Base-by-base conservation (phyloP, 306 rosid genomes). In the Ziziphus jujuba region DNA sequence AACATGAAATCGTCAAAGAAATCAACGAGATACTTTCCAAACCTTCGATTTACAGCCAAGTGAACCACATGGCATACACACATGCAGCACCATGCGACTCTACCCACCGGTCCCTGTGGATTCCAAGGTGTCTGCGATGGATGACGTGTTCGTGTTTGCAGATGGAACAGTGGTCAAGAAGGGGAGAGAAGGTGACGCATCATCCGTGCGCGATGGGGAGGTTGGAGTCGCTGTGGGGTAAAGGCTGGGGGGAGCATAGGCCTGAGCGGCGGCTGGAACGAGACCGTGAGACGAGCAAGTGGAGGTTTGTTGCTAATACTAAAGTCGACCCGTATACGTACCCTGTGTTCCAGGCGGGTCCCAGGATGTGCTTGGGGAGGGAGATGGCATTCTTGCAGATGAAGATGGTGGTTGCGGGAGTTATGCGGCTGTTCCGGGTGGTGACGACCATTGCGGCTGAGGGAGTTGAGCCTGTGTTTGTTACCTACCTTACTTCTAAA, bases 341-440 rank as follows among this genome's bases (percentile, higher is more conserved):
- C 40, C 80, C 87, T 4, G 96, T 87, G 56, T 91, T 91, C 61
- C 93, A 91, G 57, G 96, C 90, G 2, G 96, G 97, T 6, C 96
- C 93, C 0, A 88, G 96, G 74, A 65, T 88, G 0, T 91, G 96
- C 38, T 21, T 88, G 71, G 91, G 96, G 5, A 84, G 67, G 74
- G 97, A 88, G 28, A 88, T 91, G 97, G 93, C 97, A 8, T 88
- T 86, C 54, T 25, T 91, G 84, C 96, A 91, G 56, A 91, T 91
- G 96, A 91, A 88, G 66, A 79, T 76, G 67, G 65, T 88, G 48
- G 89, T 79, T 35, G 81, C 80, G 0, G 93, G 76, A 0, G 69
- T 91, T 23, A 2, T 91, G 61, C 66, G 61, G 62, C 28, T 68
- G 45, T 88, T 88, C 53, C 71, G 24, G 72, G 82, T 91, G 59